Base-by-base conservation (phyloP, 192 early-diverging fungal genomes). In the Chytriomyces confervae region DNA sequence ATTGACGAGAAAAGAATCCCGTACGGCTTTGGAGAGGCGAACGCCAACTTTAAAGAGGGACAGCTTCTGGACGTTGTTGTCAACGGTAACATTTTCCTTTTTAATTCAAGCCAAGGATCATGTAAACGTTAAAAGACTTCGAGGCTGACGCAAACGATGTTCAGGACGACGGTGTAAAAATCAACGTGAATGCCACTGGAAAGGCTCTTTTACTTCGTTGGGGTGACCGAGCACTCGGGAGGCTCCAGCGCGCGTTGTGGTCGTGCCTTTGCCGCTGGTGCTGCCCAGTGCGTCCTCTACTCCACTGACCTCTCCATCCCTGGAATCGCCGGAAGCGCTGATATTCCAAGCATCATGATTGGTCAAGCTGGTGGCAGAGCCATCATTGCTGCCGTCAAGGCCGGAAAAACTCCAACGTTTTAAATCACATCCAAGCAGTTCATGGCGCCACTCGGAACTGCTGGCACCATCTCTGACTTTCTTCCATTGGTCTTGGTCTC, bases 401-500 rank as follows among this genome's bases (percentile, higher is more conserved):
- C 74, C 64, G 74, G 77, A 63, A 76, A 76, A 60, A 66, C 36
- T 48, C 69, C 72, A 63, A 80, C 78, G 0, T 71, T 91, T 18
- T 70, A 76, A 7, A 89, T 90, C 36, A 86, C 87, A 24, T 78
- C 84, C 75, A 79, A 84, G 6, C 79, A 84, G 1, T 80, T 82
- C 50, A 78, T 86, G 29, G 72, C 81, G 36, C 68, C 51, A 13
- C 84, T 88, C 66, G 79, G 84, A 0, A 76, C 86, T 7, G 91
- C 87, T 45, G 89, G 90, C 48, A 90, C 83, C 45, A 78, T 94
- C 6, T 94, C 94, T 18, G 62, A 66, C 50, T 95, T 93, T 92
- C 92, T 9, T 92, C 91, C 24, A 87, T 87, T 77, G 96, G 96
- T 23, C 89, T 92, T 0, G 90, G 87, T 53, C 84, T 84, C 45